Evolutionary conservation across 1,284 basidiomycete species (phyloP).

Genomic region (Cutaneotrichosporon spelunceum): DNA sequence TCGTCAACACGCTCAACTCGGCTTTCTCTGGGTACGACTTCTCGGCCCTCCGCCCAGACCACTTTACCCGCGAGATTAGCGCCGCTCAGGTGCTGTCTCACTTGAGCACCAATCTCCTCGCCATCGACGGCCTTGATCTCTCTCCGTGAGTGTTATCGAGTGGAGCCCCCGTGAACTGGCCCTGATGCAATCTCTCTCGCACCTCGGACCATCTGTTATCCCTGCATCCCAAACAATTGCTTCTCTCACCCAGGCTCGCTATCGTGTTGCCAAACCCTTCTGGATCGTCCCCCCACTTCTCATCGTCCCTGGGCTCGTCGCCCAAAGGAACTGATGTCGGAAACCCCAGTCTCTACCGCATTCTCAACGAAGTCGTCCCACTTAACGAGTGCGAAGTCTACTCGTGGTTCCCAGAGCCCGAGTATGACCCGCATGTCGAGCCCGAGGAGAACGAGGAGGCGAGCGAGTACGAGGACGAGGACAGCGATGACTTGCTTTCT

Average conservation of each 20-base stretch:
- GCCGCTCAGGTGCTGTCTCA: conserved; percentile 53
- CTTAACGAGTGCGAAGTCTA: conserved; percentile 92
- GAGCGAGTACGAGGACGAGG: conserved; percentile 38
- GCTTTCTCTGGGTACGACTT: conserved; percentile 99
- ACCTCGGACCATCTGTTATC: conserved; percentile 3
- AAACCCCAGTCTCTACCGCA: conserved; percentile 61
- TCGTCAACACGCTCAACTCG: conserved; percentile 94
- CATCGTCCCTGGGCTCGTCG: conserved; percentile 10
- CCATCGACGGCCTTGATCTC: conserved; percentile 26
- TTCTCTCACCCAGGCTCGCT: not conserved
- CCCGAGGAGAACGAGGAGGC: conserved; percentile 66
- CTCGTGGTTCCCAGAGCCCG: conserved; percentile 88
- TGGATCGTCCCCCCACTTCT: conserved; percentile 7
- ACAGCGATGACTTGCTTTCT: conserved; percentile 32
- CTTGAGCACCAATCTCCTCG: conserved; percentile 35
- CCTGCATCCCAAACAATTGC: not conserved
- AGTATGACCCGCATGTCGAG: conserved; percentile 88
- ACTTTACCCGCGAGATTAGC: conserved; percentile 80
- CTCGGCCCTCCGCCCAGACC: conserved; percentile 82
- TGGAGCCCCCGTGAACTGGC: conserved; percentile 14
- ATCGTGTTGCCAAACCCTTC: not conserved
- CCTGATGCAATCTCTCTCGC: conserved; percentile 13
- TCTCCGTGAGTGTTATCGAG: conserved; percentile 30
- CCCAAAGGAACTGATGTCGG: conserved; percentile 18
- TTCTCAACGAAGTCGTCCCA: conserved; percentile 86